Conservation (phyloP, 2,329 filamentous ascomycete species). For the Arachnomyces sp. region DNA sequence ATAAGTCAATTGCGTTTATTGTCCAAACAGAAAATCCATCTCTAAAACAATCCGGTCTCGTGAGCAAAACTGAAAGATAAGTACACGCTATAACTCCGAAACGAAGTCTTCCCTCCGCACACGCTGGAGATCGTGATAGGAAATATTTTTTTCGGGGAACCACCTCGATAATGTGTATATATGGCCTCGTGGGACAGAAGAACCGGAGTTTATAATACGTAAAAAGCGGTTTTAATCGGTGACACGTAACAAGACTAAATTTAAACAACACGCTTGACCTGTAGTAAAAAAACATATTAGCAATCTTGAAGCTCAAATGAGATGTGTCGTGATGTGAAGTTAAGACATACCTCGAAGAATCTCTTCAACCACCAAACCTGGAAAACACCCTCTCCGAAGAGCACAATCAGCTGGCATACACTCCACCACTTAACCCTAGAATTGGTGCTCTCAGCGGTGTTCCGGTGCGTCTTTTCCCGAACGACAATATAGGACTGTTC, state of each 20-base stretch:
- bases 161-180: slow-evolving; percentile 3
- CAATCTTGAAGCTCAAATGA: slow-evolving; percentile 5
- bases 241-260: slow-evolving; percentile 3
- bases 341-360: slow-evolving; percentile 72
- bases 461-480: slow-evolving; percentile 90
- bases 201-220: background rate
- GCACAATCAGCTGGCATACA: slow-evolving; percentile 83
- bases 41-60: no score
- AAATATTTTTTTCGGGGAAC: slow-evolving; percentile 7
- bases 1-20: no score
- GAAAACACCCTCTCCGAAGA: slow-evolving; percentile 88
- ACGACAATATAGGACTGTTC: slow-evolving; percentile 96
- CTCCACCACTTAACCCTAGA: slow-evolving; percentile 99
- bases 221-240: background rate
- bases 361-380: slow-evolving; percentile 99
- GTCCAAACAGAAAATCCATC: no score
- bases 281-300: slow-evolving; percentile 10
- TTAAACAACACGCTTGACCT: slow-evolving; percentile 44
- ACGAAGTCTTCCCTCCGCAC: no score
- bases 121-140: background rate
- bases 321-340: background rate
- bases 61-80: no score
- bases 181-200: no score
- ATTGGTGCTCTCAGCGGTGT: slow-evolving; percentile 98
- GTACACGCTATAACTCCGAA: no score